Conservation (phyloP, 805 yeast species). For the Saturnispora ahearnii region DNA sequence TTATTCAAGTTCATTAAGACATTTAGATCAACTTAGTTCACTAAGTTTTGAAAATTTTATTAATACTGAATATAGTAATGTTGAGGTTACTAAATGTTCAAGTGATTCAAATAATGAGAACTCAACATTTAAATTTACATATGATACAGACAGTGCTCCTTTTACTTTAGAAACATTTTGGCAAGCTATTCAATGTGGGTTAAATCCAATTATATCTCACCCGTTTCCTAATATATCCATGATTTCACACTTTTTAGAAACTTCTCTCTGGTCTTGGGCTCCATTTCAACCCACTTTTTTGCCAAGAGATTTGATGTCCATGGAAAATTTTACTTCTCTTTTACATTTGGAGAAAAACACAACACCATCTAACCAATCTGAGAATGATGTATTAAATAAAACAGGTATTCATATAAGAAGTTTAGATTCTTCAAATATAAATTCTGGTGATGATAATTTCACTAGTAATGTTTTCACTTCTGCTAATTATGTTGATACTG, state of each 20-base stretch:
- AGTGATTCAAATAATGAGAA: background rate
- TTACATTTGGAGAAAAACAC: background rate
- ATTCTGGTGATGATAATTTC: background rate
- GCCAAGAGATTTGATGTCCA: slow-evolving; percentile 4
- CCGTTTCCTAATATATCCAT: slow-evolving; percentile 21
- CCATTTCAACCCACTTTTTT: slow-evolving; percentile 38
- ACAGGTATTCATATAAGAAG: background rate
- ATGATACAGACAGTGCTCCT: slow-evolving; percentile 30
- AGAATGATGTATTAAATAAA: background rate
- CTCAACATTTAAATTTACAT: slow-evolving; percentile 18
- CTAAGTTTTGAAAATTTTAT: background rate
- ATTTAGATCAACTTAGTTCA: background rate
- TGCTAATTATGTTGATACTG: slow-evolving; percentile 1
- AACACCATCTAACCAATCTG: background rate
- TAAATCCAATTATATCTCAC: slow-evolving; percentile 52
- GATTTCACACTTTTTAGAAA: slow-evolving; percentile 27
- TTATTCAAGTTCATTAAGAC: slow-evolving; percentile 2
- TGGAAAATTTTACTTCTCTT: background rate
- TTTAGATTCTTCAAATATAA: background rate
- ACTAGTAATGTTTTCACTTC: background rate
- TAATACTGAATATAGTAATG: background rate
- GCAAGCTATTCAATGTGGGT: slow-evolving; percentile 46
- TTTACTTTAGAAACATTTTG: slow-evolving; percentile 34
- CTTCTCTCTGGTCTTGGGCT: slow-evolving; percentile 70
- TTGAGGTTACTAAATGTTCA: background rate